Evolutionary conservation across 352 stramenopile genomes (phyloP), one percentile per base, ranked within the genome.

Genomic region (Phytophthora nicotianae): DNA sequence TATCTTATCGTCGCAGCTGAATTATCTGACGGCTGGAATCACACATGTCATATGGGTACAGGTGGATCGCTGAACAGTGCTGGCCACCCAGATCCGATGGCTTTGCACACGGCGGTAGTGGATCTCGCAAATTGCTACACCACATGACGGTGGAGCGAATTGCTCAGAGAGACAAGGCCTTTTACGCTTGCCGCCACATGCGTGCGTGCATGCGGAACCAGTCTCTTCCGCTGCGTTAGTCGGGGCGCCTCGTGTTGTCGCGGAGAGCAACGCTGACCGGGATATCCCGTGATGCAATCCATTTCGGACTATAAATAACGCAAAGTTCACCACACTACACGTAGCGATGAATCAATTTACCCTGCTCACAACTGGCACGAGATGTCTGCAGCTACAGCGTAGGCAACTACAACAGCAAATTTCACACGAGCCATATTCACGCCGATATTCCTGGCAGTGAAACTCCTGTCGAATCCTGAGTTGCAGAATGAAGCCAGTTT

Each of bases 211-310:
- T 66, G 62, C 33, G 54, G 52, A 58, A 43, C 60, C 60, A 55
- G 64, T 72, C 58, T 72, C 58, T 72, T 72, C 64, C 64, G 63
- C 57, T 37, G 38, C 24, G 41, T 43, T 69, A 65, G 62, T 54
- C 55, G 50, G 38, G 42, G n/a, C 32, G 26, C n/a, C 27, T 67
- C 43, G 52, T 68, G 51, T 51, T 62, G 58, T 68, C 38, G 58
- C 32, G 24, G 37, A 16, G 37, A 43, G 47, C 24, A 51, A 65
- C 32, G 27, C 48, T 41, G 41, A 27, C 33, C 29, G 24, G 40
- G 41, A 46, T 33, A 45, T 16, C 42, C 53, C 24, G 14, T 20
- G 40, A 46, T 46, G 37, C 37, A 43, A 43, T 43, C 17, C n/a
- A 43, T 21, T 9, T 43, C 17, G 37, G 17, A 21, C 32, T 3